Conservation (phyloP, 208 protist species). For the Wallacemonas rigidus region DNA sequence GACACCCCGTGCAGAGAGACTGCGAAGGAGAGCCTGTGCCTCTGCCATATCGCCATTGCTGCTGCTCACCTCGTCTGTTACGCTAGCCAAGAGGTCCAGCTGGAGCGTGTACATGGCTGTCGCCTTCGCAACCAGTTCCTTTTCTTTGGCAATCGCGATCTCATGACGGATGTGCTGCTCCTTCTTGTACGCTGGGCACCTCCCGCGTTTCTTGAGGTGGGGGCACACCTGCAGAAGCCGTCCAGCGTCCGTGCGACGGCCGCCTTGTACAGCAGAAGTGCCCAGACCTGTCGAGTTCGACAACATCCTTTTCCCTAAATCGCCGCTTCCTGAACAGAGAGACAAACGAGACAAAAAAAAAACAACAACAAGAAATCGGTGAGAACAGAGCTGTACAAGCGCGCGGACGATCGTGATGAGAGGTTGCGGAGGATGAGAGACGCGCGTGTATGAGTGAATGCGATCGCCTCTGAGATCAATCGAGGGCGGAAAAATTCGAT, state of each 20-base stretch:
- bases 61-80: neutral
- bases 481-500: too few species aligned
- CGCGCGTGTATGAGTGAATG: neutral
- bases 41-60: slow-evolving; percentile 21
- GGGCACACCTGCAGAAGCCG: slow-evolving; percentile 46
- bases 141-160: slow-evolving; percentile 57
- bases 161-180: slow-evolving; percentile 44
- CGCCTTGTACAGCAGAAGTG: slow-evolving; percentile 36
- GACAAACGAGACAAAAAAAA: slow-evolving; percentile 9
- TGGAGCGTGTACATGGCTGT: slow-evolving; percentile 59
- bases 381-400: neutral
- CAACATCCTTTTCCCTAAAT: slow-evolving; percentile 41
- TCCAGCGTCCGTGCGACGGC: slow-evolving; percentile 35
- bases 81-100: slow-evolving; percentile 45
- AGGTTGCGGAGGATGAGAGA: neutral
- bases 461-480: too few species aligned
- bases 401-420: neutral
- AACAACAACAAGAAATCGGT: neutral
- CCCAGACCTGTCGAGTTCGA: slow-evolving; percentile 59
- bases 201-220: slow-evolving; percentile 28
- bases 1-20: slow-evolving; percentile 10
- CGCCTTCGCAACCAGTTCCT: slow-evolving; percentile 65
- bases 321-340: neutral
- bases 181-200: slow-evolving; percentile 42
- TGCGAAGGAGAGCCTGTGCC: slow-evolving; percentile 9